A percentile compares a stretch with the other conserved stretches of the same genome.
Conservation (phyloP, 495 filamentous ascomycete genomes). For the Daldinia childiae region DNA sequence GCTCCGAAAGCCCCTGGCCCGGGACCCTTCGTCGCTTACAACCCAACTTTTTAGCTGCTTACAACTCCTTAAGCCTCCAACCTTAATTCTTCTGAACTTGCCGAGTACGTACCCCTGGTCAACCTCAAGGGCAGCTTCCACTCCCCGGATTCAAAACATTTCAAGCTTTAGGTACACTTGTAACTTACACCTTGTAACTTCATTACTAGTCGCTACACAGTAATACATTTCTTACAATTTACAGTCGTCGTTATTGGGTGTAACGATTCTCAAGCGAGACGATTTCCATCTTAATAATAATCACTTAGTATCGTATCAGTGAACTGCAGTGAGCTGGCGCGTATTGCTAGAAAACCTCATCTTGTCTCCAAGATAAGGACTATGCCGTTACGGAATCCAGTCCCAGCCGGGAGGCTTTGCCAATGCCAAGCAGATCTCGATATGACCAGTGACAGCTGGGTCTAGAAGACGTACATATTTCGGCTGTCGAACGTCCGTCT, state of each 20-base stretch:
- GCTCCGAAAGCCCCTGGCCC: constrained; percentile 34
- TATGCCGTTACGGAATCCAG: background rate
- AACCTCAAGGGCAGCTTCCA: constrained; percentile 2
- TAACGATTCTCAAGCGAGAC: constrained; percentile 13
- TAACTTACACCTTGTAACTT: background rate
- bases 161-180: background rate
- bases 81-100: constrained; percentile 27
- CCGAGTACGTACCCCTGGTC: constrained; percentile 11
- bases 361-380: constrained; percentile 2
- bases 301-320: background rate
- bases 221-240: background rate
- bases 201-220: background rate
- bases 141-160: constrained; percentile 16
- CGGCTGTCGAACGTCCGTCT: constrained; percentile 32
- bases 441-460: constrained; percentile 8
- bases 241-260: background rate
- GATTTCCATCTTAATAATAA: background rate
- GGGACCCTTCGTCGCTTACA: constrained; percentile 16
- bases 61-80: constrained; percentile 19
- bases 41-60: background rate
- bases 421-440: constrained; percentile 27
- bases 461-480: constrained; percentile 18
- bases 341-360: constrained; percentile 27
- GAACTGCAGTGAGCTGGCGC: background rate
- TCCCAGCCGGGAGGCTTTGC: constrained; percentile 30